phyloP scores from a whole-genome alignment of 2,329 filamentous ascomycete genomes.

The Paracamarosporium sp. region DNA sequence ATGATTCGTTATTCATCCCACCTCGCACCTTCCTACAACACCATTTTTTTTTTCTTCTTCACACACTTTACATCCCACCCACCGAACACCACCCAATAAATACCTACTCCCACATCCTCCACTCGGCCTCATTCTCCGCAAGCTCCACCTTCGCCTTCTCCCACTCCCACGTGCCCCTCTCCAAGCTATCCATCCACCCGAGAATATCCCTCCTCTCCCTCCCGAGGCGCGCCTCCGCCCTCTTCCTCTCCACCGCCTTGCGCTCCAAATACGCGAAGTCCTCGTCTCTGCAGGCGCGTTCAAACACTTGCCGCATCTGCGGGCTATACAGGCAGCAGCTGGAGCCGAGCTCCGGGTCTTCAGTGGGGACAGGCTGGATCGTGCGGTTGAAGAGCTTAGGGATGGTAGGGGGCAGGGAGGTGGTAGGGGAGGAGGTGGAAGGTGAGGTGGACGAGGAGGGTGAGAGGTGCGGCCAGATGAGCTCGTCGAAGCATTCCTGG shows the following conservation, averaged over 20 bases:
- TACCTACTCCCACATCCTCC: constrained; percentile 42
- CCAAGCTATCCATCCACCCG: constrained; percentile 27
- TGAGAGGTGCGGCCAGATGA: constrained; percentile 73
- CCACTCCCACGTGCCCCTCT: constrained; percentile 30
- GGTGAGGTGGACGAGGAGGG: neutral
- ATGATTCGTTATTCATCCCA: too few species aligned
- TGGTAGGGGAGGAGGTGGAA: too few species aligned
- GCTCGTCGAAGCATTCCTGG: constrained; percentile 82
- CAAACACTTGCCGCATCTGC: constrained; percentile 78
- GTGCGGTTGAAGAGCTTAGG: constrained; percentile 56
- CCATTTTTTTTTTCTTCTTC: too few species aligned
- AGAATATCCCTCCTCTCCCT: constrained; percentile 49
- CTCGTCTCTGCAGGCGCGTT: constrained; percentile 68
- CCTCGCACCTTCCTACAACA: too few species aligned
- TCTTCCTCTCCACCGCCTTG: constrained; percentile 61
- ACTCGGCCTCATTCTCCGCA: constrained; percentile 32
- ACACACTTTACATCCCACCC: too few species aligned
- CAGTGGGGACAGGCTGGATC: constrained; percentile 61
- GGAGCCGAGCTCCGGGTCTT: constrained; percentile 49
- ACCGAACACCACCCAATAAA: too few species aligned
- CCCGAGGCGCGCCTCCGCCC: constrained; percentile 48
- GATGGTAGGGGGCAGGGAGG: constrained; percentile 45
- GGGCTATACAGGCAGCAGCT: constrained; percentile 82
- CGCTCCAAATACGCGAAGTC: constrained; percentile 71
- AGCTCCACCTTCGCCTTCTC: constrained; percentile 35